These are phyloP conservation scores for Coemansia sp. DNA, from an alignment of 192 early-diverging fungal species.

Conservation along the genomic window DNA sequence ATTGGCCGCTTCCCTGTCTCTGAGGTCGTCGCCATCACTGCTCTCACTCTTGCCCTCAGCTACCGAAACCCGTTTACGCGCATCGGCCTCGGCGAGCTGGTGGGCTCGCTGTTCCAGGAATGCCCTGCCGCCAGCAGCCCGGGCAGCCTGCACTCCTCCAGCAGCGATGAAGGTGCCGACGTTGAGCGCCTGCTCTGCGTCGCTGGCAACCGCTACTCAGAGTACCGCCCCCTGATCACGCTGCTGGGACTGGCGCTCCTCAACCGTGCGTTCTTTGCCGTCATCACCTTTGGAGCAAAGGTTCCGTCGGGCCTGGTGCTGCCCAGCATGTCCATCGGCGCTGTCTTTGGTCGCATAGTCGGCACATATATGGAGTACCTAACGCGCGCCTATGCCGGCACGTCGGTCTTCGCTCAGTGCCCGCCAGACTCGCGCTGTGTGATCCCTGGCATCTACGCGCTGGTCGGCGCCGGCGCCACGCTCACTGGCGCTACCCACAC, in stretches of 20 bases:
- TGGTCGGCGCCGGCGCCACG: constrained; percentile 52
- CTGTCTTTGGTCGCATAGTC: constrained; percentile 43
- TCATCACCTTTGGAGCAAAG: constrained; percentile 51
- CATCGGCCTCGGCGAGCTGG: constrained; percentile 76
- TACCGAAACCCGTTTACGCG: constrained; percentile 83
- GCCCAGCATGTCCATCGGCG: constrained; percentile 54
- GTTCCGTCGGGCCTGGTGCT: constrained; percentile 53
- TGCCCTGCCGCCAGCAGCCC: constrained; percentile 51
- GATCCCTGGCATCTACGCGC: constrained; percentile 65
- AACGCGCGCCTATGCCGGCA: constrained; percentile 25
- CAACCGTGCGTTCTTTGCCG: constrained; percentile 45
- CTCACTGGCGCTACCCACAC: constrained; percentile 57
- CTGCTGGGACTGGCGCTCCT: constrained; percentile 46
- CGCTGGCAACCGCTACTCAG: constrained; percentile 34
- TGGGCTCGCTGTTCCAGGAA: constrained; percentile 84
- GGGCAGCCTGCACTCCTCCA: constrained; percentile 12
- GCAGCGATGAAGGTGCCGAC: constrained; percentile 52
- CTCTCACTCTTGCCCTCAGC: constrained; percentile 67
- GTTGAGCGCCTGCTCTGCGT: constrained; percentile 62
- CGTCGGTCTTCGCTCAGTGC: constrained; percentile 46
- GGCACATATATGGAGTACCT: constrained; percentile 46
- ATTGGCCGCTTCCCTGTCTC: constrained; percentile 62
- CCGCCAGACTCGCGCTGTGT: constrained; percentile 51
- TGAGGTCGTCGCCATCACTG: constrained; percentile 67
- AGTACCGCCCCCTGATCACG: constrained; percentile 33